These are phyloP conservation scores for Herpetomonas tarakana DNA, from an alignment of 208 protist genomes.

Conservation along the genomic window DNA sequence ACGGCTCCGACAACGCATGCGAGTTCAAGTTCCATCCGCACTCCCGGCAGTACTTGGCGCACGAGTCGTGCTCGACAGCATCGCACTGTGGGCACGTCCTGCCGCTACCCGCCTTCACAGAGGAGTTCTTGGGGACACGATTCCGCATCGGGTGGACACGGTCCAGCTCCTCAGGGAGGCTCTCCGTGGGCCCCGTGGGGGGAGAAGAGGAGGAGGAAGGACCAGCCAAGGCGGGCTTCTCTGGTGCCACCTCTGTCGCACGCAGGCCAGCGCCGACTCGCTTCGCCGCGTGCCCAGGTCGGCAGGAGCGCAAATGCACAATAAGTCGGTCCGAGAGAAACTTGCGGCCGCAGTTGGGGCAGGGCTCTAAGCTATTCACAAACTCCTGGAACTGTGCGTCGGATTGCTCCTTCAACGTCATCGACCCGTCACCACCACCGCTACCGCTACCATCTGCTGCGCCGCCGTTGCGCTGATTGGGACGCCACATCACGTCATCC, in stretches of 20 bases:
- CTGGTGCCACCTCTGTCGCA: neutral
- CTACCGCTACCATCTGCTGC: no score
- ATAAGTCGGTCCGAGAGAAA: constrained; percentile 89
- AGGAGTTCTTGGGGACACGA: constrained; percentile 39
- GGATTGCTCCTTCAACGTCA: constrained; percentile 71
- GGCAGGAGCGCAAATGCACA: constrained; percentile 88
- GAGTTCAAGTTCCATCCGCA: constrained; percentile 59
- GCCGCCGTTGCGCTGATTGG: constrained; percentile 9
- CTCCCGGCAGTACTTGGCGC: constrained; percentile 81
- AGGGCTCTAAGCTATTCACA: constrained; percentile 83
- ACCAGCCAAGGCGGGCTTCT: no score
- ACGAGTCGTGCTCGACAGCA: constrained; percentile 70
- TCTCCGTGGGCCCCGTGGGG: neutral
- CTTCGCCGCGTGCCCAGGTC: constrained; percentile 60
- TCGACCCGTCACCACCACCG: constrained; percentile 1
- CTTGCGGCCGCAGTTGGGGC: constrained; percentile 85
- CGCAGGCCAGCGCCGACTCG: neutral
- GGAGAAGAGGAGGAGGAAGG: neutral
- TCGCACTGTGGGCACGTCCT: constrained; percentile 54
- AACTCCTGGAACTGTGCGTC: constrained; percentile 87
- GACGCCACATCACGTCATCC: constrained; percentile 62
- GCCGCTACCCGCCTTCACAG: constrained; percentile 22
- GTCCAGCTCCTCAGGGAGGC: constrained; percentile 3
- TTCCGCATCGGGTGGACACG: constrained; percentile 32
- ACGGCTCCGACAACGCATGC: constrained; percentile 37